Base-by-base conservation (phyloP, 2,329 filamentous ascomycete species). In the Arthrobotrys entomopaga region DNA sequence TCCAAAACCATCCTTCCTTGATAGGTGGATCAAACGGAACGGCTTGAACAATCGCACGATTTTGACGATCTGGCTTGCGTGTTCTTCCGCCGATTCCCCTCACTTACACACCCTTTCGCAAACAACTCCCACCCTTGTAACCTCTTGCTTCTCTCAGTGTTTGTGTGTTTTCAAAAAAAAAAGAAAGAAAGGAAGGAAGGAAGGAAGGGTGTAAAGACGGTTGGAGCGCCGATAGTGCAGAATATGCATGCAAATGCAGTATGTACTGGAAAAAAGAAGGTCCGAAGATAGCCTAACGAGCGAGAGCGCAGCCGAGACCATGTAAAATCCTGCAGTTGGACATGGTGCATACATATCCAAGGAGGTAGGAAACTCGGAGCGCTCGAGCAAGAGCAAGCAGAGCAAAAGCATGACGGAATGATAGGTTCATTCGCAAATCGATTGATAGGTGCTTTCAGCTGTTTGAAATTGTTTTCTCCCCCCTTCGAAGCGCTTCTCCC, bases 221-320 rank as follows among this genome's bases (percentile, higher is more conserved):
- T 57, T 73, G 49, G 56, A 66, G 64, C 69, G 69, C 61, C 50
- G 61, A 61, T 7, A 50, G 16, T 57, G 69, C 50, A 63, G 56
- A 56, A 43, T 42, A 60, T 63, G 69, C 69, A 65, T 64, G 66
- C 59, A 71, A 66, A 65, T 72, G 66, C 66, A 65, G 59, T 58
- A 19, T 66, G 69, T 38, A 66, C 50, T 63, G 69, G 69, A 73
- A 73, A 73, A 73, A 73, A 60, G 69, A 73, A 73, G 69, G 69
- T 73, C 69, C 69, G 69, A 73, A 29, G 69, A 63, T 73, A 73
- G 50, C 61, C 69, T 73, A 73, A 73, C 69, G 69, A 73, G 61
- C 69, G 69, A 73, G 63, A 60, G 60, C 69, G 60, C 66, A 71
- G 66, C 59, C 66, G 60, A 60, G 43, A 52, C 69, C 54, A 66